These are phyloP conservation scores for Viridothelium virens DNA, from an alignment of 495 filamentous ascomycete genomes.

Conservation along the genomic window DNA sequence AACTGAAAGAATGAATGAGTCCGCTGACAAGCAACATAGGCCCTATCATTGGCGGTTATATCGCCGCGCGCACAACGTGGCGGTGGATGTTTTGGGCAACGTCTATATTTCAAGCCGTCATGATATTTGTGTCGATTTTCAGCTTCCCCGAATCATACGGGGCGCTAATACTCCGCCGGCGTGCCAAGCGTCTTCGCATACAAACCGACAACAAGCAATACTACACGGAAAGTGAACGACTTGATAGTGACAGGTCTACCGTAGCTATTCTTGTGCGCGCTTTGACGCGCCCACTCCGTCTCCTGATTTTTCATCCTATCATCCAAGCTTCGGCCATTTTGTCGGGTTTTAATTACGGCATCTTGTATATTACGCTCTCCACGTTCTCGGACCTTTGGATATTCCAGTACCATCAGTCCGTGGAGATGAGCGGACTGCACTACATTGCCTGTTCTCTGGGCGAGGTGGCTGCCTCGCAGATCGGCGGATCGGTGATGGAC, in stretches of 20 bases:
- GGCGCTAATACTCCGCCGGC: conserved; percentile 27
- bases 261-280: conserved; percentile 3
- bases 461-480: conserved; percentile 15
- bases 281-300: conserved; percentile 11
- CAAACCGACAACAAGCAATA: conserved; percentile 39
- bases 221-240: conserved; percentile 38
- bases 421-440: conserved; percentile 27
- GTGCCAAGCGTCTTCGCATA: conserved; percentile 25
- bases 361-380: conserved; percentile 72
- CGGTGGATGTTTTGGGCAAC: conserved; percentile 81
- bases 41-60: conserved; percentile 67
- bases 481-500: conserved; percentile 14
- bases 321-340: conserved; percentile 62
- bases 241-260: conserved; percentile 28
- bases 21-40: not conserved
- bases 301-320: conserved; percentile 40
- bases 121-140: conserved; percentile 52
- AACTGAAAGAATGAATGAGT: no score
- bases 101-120: conserved; percentile 58
- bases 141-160: conserved; percentile 31
- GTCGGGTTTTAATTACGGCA: conserved; percentile 66
- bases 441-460: conserved; percentile 31
- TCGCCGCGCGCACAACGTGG: conserved; percentile 63
- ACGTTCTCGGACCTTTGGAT: conserved; percentile 57
- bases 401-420: conserved; percentile 40